Evolutionary conservation across 345 rosid species (phyloP), one percentile per base, ranked within the genome.

Genomic region (Aquilaria malaccensis): DNA sequence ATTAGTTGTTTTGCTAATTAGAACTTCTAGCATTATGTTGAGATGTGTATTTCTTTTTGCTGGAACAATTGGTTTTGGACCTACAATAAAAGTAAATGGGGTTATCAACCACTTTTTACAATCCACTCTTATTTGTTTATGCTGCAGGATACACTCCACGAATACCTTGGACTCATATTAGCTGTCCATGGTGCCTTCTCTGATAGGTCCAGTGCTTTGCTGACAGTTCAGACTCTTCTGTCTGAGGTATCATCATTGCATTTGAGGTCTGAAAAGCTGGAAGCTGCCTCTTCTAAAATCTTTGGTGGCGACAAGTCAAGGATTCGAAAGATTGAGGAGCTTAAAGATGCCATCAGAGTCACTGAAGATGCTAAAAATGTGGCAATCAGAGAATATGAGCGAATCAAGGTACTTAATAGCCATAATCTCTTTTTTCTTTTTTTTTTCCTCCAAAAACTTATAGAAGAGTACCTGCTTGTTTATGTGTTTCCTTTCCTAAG

Each of bases 301-400:
- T 95, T 85, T 86, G 99, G 99, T 30, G 97, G 97, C 31, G 99
- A 95, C 80, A 95, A 79, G 81, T 86, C 96, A 53, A 82, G 97
- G 82, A 80, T 91, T 68, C 86, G 80, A 60, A 91, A 86, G 67
- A 76, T 85, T 48, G 96, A 95, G 75, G 99, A 91, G 79, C 65
- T 95, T 57, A 88, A 85, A 74, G 97, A 86, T 75, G 83, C 83
- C 47, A 86, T 86, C 71, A 82, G 81, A 60, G 86, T 43, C 50
- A 86, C 96, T 10, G 96, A 90, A 76, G 93, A 86, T 62, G 95
- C 97, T 11, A 94, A 94, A 81, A 78, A 77, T 77, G 87, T 85
- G 65, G 89, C 99, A 29, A 78, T 81, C 43, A 82, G 90, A 53
- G 92, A 88, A 67, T 94, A 90, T 70, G 97, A 94, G 65, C 76